Evolutionary conservation across 495 filamentous ascomycete genomes (phyloP), one percentile per base, ranked within the genome.

Genomic region (Hypoxylon cercidicola): DNA sequence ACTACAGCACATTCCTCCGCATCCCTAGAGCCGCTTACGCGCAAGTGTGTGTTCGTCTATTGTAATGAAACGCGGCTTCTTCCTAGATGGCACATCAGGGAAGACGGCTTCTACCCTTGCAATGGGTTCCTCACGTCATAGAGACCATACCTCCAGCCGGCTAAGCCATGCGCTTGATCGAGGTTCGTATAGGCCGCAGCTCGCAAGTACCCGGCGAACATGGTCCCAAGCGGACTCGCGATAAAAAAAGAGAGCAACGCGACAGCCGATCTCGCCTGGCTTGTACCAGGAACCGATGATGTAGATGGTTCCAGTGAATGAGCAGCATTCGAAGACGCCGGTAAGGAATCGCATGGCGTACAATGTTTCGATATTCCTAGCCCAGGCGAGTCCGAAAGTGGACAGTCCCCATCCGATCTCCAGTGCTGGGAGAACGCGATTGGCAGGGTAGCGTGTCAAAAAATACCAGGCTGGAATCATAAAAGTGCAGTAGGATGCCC

Each of bases 161-260:
- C 71, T 1, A 85, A 55, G 0, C 82, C 82, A 13, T 62, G 60
- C 8, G 59, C 64, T 19, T 80, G 81, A 35, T 84, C 66, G 46
- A 85, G 59, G 25, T 72, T 77, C 11, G 71, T 75, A 55, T 84
- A 76, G 35, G 81, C 79, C 1, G 76, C 79, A 2, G 79, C 79
- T 52, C 84, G 81, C 32, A 85, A 76, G 48, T 82, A 81, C 6
- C 71, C 71, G 6, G 69, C 62, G 46, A 74, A 67, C 69, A 74
- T 69, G 20, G 66, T 70, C 9, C 69, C 71, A 1, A 66, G 49
- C n/a, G 63, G 62, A 1, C 75, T 75, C 20, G 70, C 70, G 23
- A 74, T 73, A n/a, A 46, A 71, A 72, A 54, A 76, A 79, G 19
- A 80, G 69, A 40, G 60, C 70, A 21, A 54, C 69, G 3, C 74